A percentile compares a stretch with the other conserved stretches of the same genome.
Conservation (phyloP, 1,139 yeast species). For the Yamadazyma conglobata region DNA sequence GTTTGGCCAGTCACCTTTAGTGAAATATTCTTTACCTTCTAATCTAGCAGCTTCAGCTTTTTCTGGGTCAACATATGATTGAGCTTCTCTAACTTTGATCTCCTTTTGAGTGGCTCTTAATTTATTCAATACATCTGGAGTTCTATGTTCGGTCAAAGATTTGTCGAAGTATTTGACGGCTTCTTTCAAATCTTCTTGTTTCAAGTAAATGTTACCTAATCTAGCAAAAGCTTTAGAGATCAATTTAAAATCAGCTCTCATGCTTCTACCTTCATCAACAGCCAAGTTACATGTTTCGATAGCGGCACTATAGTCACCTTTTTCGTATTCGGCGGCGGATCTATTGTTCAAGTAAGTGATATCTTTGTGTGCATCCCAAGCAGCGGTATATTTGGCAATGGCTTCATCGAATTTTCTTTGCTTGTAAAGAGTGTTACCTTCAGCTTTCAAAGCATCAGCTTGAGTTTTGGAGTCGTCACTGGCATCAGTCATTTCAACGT, state of each 20-base stretch:
- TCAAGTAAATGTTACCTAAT: constrained; percentile 78
- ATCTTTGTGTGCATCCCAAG: constrained; percentile 80
- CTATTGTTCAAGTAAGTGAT: constrained; percentile 93
- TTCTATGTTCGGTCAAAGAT: constrained; percentile 95
- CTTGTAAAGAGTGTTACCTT: constrained; percentile 86
- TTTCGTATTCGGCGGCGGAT: constrained; percentile 97
- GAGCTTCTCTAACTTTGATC: constrained; percentile 71
- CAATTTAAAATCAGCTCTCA: constrained; percentile 86
- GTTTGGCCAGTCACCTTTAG: constrained; percentile 92
- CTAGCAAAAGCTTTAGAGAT: constrained; percentile 94
- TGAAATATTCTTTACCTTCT: constrained; percentile 84
- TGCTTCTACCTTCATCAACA: constrained; percentile 82
- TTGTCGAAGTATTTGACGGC: constrained; percentile 84
- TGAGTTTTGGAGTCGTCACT: constrained; percentile 36
- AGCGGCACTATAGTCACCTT: constrained; percentile 85
- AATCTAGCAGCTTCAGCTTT: constrained; percentile 95
- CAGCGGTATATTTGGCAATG: constrained; percentile 76
- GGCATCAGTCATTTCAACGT: constrained; percentile 34
- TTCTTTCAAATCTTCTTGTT: constrained; percentile 63
- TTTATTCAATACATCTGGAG: constrained; percentile 88
- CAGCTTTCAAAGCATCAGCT: constrained; percentile 80
- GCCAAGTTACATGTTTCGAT: constrained; percentile 79
- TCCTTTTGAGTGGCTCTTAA: constrained; percentile 86
- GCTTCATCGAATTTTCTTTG: constrained; percentile 90
- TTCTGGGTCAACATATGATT: constrained; percentile 79